Conservation (phyloP, 192 early-diverging fungal genomes). For the Podila epicladia region DNA sequence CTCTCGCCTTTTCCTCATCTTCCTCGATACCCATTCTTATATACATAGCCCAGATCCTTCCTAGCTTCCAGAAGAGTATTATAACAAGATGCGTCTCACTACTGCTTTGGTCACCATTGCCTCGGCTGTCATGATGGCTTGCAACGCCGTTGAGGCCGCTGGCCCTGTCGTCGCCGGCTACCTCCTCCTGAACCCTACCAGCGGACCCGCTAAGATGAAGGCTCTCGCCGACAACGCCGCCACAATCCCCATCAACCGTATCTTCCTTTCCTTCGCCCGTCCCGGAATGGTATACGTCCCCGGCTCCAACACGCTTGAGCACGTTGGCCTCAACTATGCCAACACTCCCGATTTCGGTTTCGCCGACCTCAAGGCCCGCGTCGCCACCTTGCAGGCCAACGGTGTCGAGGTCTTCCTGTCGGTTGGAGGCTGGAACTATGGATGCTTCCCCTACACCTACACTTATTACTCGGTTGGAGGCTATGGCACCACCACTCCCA, state of each 20-base stretch:
- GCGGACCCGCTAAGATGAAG: constrained; percentile 43
- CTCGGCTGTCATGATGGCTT: constrained; percentile 36
- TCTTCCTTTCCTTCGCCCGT: constrained; percentile 44
- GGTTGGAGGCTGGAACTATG: constrained; percentile 52
- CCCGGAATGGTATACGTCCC: constrained; percentile 45
- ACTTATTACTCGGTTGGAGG: constrained; percentile 49
- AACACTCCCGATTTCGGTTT: constrained; percentile 41
- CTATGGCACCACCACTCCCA: constrained; percentile 47
- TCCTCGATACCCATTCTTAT: neutral
- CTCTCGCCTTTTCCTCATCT: neutral
- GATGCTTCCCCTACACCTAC: constrained; percentile 50
- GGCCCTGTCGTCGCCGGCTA: constrained; percentile 37
- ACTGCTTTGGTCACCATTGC: constrained; percentile 44
- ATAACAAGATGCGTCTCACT: constrained; percentile 32
- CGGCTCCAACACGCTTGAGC: constrained; percentile 35
- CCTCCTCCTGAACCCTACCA: constrained; percentile 41
- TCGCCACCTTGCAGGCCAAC: constrained; percentile 24
- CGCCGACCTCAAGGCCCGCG: constrained; percentile 37
- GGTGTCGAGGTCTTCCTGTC: constrained; percentile 51
- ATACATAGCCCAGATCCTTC: neutral
- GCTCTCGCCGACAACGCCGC: constrained; percentile 49
- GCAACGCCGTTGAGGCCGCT: constrained; percentile 27
- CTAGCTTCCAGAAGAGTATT: neutral
- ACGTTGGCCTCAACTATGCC: constrained; percentile 40
- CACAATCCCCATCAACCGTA: constrained; percentile 46